These are phyloP conservation scores for Hypomyces perniciosus DNA, from an alignment of 2,329 filamentous ascomycete genomes.

Conservation along the genomic window DNA sequence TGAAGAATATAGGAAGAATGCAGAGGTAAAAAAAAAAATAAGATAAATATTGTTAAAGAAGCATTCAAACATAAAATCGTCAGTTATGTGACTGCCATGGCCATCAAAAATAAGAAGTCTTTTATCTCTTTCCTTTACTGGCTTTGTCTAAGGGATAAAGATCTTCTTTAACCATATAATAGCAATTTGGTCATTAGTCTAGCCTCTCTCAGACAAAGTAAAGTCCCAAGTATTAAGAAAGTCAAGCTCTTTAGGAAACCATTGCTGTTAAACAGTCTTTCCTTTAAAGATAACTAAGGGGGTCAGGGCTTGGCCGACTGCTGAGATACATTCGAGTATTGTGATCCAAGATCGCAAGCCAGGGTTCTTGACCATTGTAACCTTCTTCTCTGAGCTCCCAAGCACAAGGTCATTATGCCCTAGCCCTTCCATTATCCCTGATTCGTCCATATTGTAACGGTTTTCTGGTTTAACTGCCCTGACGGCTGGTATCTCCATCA, in stretches of 20 bases:
- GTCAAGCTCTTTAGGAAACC: slow-evolving; percentile 13
- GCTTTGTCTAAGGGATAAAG: no score
- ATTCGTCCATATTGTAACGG: slow-evolving; percentile 13
- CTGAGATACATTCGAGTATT: slow-evolving; percentile 17
- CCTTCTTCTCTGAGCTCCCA: slow-evolving; percentile 1
- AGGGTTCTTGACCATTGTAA: slow-evolving; percentile 7
- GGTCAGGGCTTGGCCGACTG: background rate
- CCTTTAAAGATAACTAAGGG: slow-evolving; percentile 21
- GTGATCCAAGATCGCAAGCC: slow-evolving; percentile 14
- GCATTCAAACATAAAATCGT: no score
- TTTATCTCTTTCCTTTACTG: no score
- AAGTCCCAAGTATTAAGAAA: slow-evolving; percentile 15
- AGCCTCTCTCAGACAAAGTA: slow-evolving; percentile 17
- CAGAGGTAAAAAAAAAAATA: no score
- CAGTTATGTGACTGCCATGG: no score
- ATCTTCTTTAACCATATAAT: no score
- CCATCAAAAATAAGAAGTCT: no score
- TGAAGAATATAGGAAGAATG: no score
- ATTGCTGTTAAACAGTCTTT: slow-evolving; percentile 15
- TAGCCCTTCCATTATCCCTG: slow-evolving; percentile 7
- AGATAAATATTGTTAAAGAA: no score
- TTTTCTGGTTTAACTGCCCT: background rate
- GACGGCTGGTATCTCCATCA: background rate
- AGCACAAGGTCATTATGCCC: slow-evolving; percentile 10
- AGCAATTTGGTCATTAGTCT: slow-evolving; percentile 13